Percentiles rank a stretch among this genome's conserved stretches.
Evolutionary conservation across 352 stramenopile species (phyloP).

Genomic region (Phytopythium kandeliae): DNA sequence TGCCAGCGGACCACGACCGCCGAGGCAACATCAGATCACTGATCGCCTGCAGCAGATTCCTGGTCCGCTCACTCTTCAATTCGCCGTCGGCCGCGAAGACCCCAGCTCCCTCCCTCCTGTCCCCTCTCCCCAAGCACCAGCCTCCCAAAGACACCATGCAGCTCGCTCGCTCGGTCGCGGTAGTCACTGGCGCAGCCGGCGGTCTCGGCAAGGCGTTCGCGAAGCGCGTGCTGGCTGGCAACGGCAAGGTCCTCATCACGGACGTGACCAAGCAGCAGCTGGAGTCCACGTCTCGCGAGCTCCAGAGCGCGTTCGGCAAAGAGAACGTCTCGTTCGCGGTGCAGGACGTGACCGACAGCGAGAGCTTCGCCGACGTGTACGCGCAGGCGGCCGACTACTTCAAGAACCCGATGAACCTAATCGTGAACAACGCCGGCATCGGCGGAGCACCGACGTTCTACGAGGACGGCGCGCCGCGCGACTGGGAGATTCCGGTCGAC

Average conservation of each 20-base stretch:
- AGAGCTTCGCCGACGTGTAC: constrained; percentile 40
- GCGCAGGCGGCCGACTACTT: constrained; percentile 38
- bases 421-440: constrained; percentile 64
- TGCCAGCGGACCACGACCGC: no score
- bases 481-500: constrained; percentile 20
- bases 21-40: background rate
- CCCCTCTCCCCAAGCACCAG: background rate
- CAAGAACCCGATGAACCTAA: constrained; percentile 33
- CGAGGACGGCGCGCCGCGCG: constrained; percentile 11
- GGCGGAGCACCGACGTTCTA: constrained; percentile 25
- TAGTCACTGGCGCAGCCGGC: constrained; percentile 42
- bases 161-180: constrained; percentile 29
- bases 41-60: no score
- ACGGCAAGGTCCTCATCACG: constrained; percentile 49
- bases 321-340: constrained; percentile 27
- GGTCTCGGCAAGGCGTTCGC: constrained; percentile 48
- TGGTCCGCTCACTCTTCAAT: constrained; percentile 5
- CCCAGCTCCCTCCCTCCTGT: background rate
- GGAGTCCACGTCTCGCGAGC: constrained; percentile 25
- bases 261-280: constrained; percentile 42
- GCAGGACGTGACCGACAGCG: constrained; percentile 47
- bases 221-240: constrained; percentile 31
- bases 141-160: constrained; percentile 24
- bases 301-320: constrained; percentile 28
- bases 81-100: constrained; percentile 2